phyloP scores from a whole-genome alignment of 2,329 filamentous ascomycete genomes.

The Trichoderma brevicompactum region DNA sequence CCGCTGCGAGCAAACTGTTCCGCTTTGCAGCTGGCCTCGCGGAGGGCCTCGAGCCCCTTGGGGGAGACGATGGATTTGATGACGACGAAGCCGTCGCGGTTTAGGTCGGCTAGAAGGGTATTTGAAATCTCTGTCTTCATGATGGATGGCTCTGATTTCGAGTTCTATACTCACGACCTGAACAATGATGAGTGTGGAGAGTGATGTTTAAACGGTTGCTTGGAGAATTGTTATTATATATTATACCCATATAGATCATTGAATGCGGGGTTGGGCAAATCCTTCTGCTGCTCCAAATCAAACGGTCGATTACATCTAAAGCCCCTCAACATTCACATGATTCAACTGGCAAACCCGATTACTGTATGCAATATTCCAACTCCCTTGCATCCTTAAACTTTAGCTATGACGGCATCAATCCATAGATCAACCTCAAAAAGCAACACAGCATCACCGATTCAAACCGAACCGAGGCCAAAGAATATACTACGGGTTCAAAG shows the following conservation, averaged over 20 bases:
- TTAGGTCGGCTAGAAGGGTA: slow-evolving; percentile 53
- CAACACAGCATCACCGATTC: neutral
- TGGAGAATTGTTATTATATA: too few relatives aligned
- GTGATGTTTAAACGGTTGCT: neutral
- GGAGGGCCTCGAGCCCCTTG: slow-evolving; percentile 61
- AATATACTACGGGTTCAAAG: neutral
- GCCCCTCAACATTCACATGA: too few relatives aligned
- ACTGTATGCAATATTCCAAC: neutral
- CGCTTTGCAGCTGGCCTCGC: slow-evolving; percentile 60
- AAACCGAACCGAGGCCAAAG: neutral
- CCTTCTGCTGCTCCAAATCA: neutral
- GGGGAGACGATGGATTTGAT: slow-evolving; percentile 67
- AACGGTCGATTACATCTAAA: too few relatives aligned
- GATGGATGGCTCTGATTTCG: neutral
- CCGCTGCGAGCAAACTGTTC: slow-evolving; percentile 68
- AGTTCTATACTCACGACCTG: neutral
- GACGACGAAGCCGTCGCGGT: slow-evolving; percentile 75
- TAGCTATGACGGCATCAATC: neutral
- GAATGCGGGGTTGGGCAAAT: slow-evolving; percentile 3
- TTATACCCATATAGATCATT: too few relatives aligned
- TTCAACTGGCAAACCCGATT: neutral
- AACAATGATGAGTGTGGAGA: neutral
- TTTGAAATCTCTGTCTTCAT: slow-evolving; percentile 32
- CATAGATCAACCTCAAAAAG: neutral
- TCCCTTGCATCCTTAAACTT: neutral